Conservation (phyloP, 805 yeast species). For the Maudiozyma pseudohumilis region DNA sequence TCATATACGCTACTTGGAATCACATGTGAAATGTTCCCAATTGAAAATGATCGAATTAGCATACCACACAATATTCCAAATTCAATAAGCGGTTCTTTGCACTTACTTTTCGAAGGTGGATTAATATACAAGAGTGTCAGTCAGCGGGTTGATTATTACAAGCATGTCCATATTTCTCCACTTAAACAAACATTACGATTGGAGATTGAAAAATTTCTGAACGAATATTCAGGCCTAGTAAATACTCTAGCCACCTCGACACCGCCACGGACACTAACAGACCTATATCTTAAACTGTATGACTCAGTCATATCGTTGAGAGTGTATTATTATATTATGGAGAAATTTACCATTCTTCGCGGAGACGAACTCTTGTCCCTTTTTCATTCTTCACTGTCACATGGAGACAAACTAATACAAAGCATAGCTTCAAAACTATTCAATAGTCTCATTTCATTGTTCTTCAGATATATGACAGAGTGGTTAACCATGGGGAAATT, state of each 20-base stretch:
- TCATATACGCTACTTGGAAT: conserved; percentile 52
- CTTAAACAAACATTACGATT: conserved; percentile 53
- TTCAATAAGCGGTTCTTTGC: conserved; percentile 47
- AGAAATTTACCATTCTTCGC: conserved; percentile 23
- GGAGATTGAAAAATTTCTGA: conserved; percentile 35
- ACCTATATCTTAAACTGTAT: conserved; percentile 31
- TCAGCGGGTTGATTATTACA: conserved; percentile 23
- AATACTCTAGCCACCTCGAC: conserved; percentile 37
- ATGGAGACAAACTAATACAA: conserved; percentile 54
- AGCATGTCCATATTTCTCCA: conserved; percentile 34
- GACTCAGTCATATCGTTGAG: conserved; percentile 50
- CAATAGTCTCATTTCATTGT: conserved; percentile 43
- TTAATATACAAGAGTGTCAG: conserved; percentile 46
- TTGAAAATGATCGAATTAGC: conserved; percentile 28
- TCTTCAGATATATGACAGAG: conserved; percentile 43
- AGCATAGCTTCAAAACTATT: conserved; percentile 37
- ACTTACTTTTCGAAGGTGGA: conserved; percentile 59
- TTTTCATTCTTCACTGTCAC: conserved; percentile 39
- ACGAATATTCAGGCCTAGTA: conserved; percentile 34
- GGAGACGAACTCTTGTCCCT: conserved; percentile 48
- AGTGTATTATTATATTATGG: conserved; percentile 39
- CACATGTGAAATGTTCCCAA: conserved; percentile 47
- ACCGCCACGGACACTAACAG: conserved; percentile 20
- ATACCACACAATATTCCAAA: conserved; percentile 47
- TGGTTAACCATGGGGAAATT: conserved; percentile 70